Base-by-base conservation (phyloP, 768 basidiomycete genomes). In the Serendipita vermifera region DNA sequence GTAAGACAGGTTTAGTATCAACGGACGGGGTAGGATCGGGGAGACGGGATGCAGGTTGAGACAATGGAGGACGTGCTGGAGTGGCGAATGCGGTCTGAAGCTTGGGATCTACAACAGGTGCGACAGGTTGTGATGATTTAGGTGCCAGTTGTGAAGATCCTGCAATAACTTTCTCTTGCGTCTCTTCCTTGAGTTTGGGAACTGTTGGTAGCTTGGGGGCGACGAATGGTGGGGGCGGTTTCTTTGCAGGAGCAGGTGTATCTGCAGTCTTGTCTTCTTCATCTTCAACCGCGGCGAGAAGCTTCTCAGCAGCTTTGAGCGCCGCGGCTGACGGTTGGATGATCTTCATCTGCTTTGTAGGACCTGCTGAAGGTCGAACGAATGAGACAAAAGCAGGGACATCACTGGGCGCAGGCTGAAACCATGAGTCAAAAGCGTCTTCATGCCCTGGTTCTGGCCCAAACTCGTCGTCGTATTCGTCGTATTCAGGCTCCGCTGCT, bases 261-360 rank as follows among this genome's bases (percentile, higher is more conserved):
- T 46, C 55, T n/a, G 39, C 32, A 48, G 53, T 53, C 4, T 29
- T 35, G n/a, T 61, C 48, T 20, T 39, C 58, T 29, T 59, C 57
- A 7, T 33, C 38, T 51, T 43, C 55, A 33, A 39, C 68, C 26
- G 65, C 66, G 26, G 67, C 69, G 63, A 81, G 69, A 60, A 71
- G 77, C 38, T 74, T 74, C 65, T 75, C 67, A 1, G 82, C 83
- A 60, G 73, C 74, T 5, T 72, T 75, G 5, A 83, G 64, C 1
- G 83, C 79, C 22, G 68, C 68, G 31, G 68, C 70, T 3, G 82
- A 83, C 1, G 82, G 82, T 13, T 67, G 63, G 17, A 81, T 6
- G 71, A 66, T 15, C 71, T 70, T 59, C 72, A 72, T 59, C 76
- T 72, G 31, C 64, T 65, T 43, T 75, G 73, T 55, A 68, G 66